These are phyloP conservation scores for Cnidoscolus chayamansa DNA, from an alignment of 441 rosid species.

Conservation along the genomic window DNA sequence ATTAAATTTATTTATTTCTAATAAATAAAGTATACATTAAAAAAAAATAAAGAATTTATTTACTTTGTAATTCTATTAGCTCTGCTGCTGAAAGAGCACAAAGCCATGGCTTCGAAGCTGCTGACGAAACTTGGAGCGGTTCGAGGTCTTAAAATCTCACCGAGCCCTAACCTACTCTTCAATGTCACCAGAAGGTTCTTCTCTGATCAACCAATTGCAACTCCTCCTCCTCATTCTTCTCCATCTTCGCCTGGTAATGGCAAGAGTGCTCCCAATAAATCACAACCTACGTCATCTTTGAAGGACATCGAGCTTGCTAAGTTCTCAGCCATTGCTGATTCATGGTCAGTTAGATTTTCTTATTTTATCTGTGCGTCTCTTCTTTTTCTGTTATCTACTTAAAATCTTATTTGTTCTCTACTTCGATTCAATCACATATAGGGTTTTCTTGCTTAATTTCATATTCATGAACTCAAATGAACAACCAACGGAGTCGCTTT, in stretches of 20 bases:
- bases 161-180: background rate
- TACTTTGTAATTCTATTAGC: background rate
- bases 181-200: background rate
- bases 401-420: background rate
- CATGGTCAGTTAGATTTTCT: conserved; percentile 16
- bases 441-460: background rate
- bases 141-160: background rate
- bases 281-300: conserved; percentile 47
- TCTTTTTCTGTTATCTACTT: background rate
- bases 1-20: too few species aligned
- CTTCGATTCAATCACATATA: background rate
- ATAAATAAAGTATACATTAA: too few species aligned
- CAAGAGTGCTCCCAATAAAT: conserved; percentile 10
- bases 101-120: conserved; percentile 21
- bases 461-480: background rate
- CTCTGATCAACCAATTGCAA: conserved; percentile 9
- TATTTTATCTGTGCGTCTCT: background rate
- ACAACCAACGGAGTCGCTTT: background rate
- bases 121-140: background rate
- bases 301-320: conserved; percentile 71
- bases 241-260: background rate
- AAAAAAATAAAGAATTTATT: too few species aligned
- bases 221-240: background rate
- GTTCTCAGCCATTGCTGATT: conserved; percentile 85
- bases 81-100: background rate